These are phyloP conservation scores for Russula foetens DNA, from an alignment of 768 basidiomycete species.

Conservation along the genomic window DNA sequence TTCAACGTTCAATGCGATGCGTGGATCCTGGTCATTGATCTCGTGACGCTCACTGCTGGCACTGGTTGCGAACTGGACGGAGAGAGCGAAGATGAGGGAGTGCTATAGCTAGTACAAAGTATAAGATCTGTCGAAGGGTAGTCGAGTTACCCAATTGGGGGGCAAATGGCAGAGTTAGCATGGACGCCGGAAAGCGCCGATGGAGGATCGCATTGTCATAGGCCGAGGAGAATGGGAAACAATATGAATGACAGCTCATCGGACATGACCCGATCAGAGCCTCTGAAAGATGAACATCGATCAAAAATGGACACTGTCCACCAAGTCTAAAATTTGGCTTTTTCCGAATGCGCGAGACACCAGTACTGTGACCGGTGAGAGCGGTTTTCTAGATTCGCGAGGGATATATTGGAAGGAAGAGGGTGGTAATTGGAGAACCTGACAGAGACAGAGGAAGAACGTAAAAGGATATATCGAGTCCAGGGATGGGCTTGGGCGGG, in stretches of 20 bases:
- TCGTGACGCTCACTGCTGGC: neutral
- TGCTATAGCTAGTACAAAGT: no score
- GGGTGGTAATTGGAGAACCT: no score
- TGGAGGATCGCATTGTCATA: neutral
- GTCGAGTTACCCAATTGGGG: neutral
- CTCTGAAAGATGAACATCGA: neutral
- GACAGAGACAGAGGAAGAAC: neutral
- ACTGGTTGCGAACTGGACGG: neutral
- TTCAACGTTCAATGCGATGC: no score
- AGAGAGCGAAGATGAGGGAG: no score
- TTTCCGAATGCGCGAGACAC: neutral
- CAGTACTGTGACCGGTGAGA: no score
- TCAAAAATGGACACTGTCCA: neutral
- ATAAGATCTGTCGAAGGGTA: no score
- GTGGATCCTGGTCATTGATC: no score
- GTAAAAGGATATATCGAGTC: neutral
- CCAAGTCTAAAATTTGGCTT: neutral
- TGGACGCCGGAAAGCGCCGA: neutral
- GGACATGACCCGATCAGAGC: conserved; percentile 1
- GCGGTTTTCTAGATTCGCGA: no score
- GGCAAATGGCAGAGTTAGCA: neutral
- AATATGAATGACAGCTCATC: neutral
- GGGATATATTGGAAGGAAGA: no score
- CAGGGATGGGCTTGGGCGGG: neutral
- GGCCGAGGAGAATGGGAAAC: conserved; percentile 7